phyloP scores from a whole-genome alignment of 768 basidiomycete genomes.

The Tremella fuciformis region DNA sequence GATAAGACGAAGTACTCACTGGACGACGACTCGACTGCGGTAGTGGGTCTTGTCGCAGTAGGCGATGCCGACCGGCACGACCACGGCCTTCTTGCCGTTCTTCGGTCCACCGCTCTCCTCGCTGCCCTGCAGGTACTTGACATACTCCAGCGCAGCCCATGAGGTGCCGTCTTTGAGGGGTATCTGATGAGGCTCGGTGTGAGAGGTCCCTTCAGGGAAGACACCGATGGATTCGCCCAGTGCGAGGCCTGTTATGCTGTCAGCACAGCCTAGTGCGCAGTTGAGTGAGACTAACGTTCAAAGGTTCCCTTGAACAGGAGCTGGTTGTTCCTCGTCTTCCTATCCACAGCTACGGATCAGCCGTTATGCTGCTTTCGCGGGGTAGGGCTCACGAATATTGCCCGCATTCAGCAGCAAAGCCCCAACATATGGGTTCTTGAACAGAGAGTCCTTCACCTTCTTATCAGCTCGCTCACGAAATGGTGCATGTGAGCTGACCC shows the following conservation, averaged over 20 bases:
- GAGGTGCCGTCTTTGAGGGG: slow-evolving; percentile 83
- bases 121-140: slow-evolving; percentile 62
- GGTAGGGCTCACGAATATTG: slow-evolving; percentile 62
- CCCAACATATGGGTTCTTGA: slow-evolving; percentile 69
- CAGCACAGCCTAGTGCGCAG: slow-evolving; percentile 1
- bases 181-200: slow-evolving; percentile 90
- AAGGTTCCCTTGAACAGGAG: slow-evolving; percentile 84
- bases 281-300: slow-evolving; percentile 54
- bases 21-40: slow-evolving; percentile 70
- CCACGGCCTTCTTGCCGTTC: slow-evolving; percentile 58
- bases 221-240: slow-evolving; percentile 81
- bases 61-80: slow-evolving; percentile 83
- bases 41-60: slow-evolving; percentile 97
- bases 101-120: slow-evolving; percentile 42
- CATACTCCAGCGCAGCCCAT: slow-evolving; percentile 92
- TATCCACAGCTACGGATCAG: slow-evolving; percentile 68
- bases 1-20: slow-evolving; percentile 35
- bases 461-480: background rate
- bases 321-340: slow-evolving; percentile 88
- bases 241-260: slow-evolving; percentile 59
- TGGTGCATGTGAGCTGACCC: slow-evolving; percentile 39
- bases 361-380: background rate
- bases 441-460: slow-evolving; percentile 88
- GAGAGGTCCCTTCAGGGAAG: slow-evolving; percentile 60
- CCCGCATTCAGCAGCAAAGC: slow-evolving; percentile 81